A percentile compares a stretch with the other conserved stretches of the same genome.
Evolutionary conservation across 306 rosid species (phyloP).

Genomic region (Acmispon strigosus): DNA sequence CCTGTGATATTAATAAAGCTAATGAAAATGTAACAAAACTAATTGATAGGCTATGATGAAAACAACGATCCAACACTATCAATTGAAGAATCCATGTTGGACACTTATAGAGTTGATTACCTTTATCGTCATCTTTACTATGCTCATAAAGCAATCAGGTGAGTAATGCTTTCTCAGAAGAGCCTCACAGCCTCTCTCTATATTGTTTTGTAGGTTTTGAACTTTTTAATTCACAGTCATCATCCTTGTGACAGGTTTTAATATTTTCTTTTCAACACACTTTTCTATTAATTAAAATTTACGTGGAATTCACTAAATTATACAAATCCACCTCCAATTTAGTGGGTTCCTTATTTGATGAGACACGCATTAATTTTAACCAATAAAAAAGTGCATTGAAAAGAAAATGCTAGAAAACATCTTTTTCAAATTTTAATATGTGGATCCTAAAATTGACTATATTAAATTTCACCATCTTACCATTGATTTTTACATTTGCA

Average conservation of each 20-base stretch:
- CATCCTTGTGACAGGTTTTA: neutral
- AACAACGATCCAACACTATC: slow-evolving; percentile 28
- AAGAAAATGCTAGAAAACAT: no score
- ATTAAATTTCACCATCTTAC: no score
- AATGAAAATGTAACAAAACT: neutral
- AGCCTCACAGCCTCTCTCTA: neutral
- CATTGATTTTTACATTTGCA: neutral
- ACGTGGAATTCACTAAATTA: no score
- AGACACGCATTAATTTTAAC: no score
- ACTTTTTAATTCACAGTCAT: neutral
- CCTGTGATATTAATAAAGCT: neutral
- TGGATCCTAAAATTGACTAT: no score
- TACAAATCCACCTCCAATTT: no score
- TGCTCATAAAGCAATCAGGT: slow-evolving; percentile 34
- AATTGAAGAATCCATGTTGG: slow-evolving; percentile 27
- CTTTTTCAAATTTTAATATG: no score
- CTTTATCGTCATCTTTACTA: slow-evolving; percentile 29
- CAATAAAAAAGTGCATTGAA: no score
- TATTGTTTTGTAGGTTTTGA: neutral
- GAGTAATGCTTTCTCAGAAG: slow-evolving; percentile 2
- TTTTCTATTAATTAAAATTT: no score
- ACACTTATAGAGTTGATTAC: slow-evolving; percentile 34
- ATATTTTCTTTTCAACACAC: no score
- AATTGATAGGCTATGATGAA: slow-evolving; percentile 31
- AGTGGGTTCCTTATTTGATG: no score